phyloP scores from a whole-genome alignment of 2,329 filamentous ascomycete genomes.

The Monosporascus ibericus region DNA sequence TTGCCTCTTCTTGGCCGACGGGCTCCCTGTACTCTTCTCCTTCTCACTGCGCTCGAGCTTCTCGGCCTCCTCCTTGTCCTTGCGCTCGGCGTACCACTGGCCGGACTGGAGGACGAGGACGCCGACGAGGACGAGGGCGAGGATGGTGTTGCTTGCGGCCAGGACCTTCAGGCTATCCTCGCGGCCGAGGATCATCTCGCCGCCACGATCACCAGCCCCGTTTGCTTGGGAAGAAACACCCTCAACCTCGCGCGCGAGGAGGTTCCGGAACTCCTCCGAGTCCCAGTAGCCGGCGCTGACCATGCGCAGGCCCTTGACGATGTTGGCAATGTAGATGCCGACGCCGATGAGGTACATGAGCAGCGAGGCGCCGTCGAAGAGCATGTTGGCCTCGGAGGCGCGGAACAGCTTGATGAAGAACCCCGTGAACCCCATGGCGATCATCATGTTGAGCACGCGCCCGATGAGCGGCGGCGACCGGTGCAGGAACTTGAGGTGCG shows the following conservation, averaged over 20 bases:
- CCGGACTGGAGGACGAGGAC: slow-evolving; percentile 91
- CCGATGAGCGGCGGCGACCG: slow-evolving; percentile 85
- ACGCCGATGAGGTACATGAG: slow-evolving; percentile 81
- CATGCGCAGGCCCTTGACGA: slow-evolving; percentile 86
- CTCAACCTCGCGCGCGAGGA: slow-evolving; percentile 6
- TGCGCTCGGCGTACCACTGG: slow-evolving; percentile 97
- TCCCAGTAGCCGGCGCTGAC: slow-evolving; percentile 66
- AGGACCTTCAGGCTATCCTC: slow-evolving; percentile 90
- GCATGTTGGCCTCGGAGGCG: slow-evolving; percentile 87
- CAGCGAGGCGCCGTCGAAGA: slow-evolving; percentile 82
- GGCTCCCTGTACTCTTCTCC: slow-evolving; percentile 7
- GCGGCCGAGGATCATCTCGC: slow-evolving; percentile 65
- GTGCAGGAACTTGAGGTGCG: slow-evolving; percentile 86
- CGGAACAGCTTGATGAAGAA: slow-evolving; percentile 94
- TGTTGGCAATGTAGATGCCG: slow-evolving; percentile 92
- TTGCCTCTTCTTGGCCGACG: too few relatives aligned
- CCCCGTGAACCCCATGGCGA: slow-evolving; percentile 78
- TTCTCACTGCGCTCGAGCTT: slow-evolving; percentile 45
- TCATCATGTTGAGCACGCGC: slow-evolving; percentile 89
- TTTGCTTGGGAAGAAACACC: slow-evolving; percentile 29
- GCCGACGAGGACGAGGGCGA: slow-evolving; percentile 86
- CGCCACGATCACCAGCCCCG: slow-evolving; percentile 38
- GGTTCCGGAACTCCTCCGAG: slow-evolving; percentile 20
- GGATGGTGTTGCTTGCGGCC: slow-evolving; percentile 90
- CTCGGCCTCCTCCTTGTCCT: slow-evolving; percentile 75